Percentiles rank a stretch among this genome's conserved stretches.
Conservation (phyloP, 345 rosid species). For the Sisymbrium irio region DNA sequence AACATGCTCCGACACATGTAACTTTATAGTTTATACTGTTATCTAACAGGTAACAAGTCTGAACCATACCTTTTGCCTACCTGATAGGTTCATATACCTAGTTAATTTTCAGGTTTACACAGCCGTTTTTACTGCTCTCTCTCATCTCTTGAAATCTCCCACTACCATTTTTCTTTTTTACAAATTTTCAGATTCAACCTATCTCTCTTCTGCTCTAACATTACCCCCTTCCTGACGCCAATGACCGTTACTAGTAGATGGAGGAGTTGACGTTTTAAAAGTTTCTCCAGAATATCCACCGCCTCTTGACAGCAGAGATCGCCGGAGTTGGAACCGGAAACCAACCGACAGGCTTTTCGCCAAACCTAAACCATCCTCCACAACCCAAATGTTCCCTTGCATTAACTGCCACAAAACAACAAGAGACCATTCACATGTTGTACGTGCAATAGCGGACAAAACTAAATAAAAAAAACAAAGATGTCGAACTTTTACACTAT, state of each 20-base stretch:
- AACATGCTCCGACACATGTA: neutral
- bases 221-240: neutral
- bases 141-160: neutral
- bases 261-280: conserved; percentile 10
- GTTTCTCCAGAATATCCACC: conserved; percentile 36
- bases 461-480: neutral
- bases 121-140: neutral
- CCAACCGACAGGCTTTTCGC: conserved; percentile 65
- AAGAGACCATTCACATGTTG: neutral
- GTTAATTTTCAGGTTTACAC: neutral
- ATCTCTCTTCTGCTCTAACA: neutral
- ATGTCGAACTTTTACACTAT: conserved; percentile 59
- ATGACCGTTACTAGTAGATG: conserved; percentile 8
- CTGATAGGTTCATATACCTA: conserved; percentile 21
- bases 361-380: conserved; percentile 49
- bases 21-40: conserved; percentile 1
- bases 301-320: conserved; percentile 38
- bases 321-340: conserved; percentile 60
- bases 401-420: conserved; percentile 47
- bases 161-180: neutral
- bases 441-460: neutral
- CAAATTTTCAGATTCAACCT: neutral
- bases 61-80: conserved; percentile 5
- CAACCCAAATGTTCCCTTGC: conserved; percentile 72
- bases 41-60: neutral